Evolutionary conservation across 768 basidiomycete species (phyloP), one percentile per base, ranked within the genome.

Genomic region (Aureoboletus auriporus): DNA sequence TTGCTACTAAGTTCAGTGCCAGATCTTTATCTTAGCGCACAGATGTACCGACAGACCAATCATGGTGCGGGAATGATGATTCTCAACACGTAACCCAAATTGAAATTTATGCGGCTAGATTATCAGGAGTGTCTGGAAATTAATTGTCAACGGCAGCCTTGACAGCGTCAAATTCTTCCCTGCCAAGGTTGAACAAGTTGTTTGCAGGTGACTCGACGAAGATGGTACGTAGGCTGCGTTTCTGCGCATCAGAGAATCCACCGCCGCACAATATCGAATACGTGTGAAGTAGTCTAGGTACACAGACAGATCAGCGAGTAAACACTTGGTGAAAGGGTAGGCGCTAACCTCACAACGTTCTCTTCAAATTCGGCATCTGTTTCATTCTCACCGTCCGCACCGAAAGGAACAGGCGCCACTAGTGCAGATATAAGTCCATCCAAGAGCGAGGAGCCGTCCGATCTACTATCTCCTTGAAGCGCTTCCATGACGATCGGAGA

Each of bases 311-410:
- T 56, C 33, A 52, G 33, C 30, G 13, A 48, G 37, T 17, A 30
- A 16, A 43, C 27, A 20, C 13, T 46, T 30, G 28, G 3, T 8
- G 4, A 33, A 30, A 39, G 13, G 26, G 13, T 16, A 35, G 6
- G 10, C 10, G 64, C 75, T 43, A 43, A 80, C 81, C 76, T 73
- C 16, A 82, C 54, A 2, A 78, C 63, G 54, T 83, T 86, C 62
- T 86, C 86, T 63, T 83, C 80, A 34, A 83, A 82, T 46, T 86
- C 82, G 3, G 59, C 58, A 61, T 88, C 88, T 8, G 69, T 78
- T n/a, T 69, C 70, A 37, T 69, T 67, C 50, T 88, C 85, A 14
- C 86, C 87, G 58, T 89, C 83, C 6, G 70, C 73, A 0, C 86
- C 88, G 46, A 78, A 73, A 9, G 86, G 84, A 17, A 83, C 54